A percentile compares a stretch with the other conserved stretches of the same genome.
Conservation (phyloP, 495 filamentous ascomycete genomes). For the Aspergillus funiculosus region DNA sequence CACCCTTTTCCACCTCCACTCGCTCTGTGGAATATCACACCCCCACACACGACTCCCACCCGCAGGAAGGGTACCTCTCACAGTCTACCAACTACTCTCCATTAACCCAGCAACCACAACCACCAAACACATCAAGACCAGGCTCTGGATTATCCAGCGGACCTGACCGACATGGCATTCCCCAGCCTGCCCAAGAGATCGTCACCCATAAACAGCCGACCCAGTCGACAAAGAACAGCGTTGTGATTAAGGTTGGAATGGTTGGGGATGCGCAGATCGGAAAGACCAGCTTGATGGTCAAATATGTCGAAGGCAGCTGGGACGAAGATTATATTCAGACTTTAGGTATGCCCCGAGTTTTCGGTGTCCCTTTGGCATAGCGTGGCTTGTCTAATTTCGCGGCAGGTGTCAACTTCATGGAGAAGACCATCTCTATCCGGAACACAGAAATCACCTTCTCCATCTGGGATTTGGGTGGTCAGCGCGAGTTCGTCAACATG, state of each 20-base stretch:
- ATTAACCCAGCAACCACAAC: constrained; percentile 37
- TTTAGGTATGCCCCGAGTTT: constrained; percentile 52
- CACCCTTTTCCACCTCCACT: constrained; percentile 41
- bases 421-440: constrained; percentile 98
- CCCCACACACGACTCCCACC: constrained; percentile 36
- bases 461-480: constrained; percentile 97
- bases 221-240: constrained; percentile 64
- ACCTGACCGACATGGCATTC: constrained; percentile 36
- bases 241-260: constrained; percentile 99
- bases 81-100: constrained; percentile 37
- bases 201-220: constrained; percentile 36
- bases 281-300: constrained; percentile 98
- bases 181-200: constrained; percentile 42
- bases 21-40: constrained; percentile 41
- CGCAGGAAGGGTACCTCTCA: constrained; percentile 38
- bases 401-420: constrained; percentile 95
- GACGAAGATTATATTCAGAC: constrained; percentile 99
- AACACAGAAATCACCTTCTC: constrained; percentile 99
- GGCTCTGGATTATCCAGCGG: constrained; percentile 47
- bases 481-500: constrained; percentile 99
- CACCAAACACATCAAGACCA: constrained; percentile 43
- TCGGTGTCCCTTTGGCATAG: neutral
- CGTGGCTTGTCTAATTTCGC: constrained; percentile 3
- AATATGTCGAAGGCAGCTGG: constrained; percentile 98
- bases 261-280: constrained; percentile 98